These are phyloP conservation scores for Nannochloris sp. DNA, from an alignment of 139 green algal species.

Conservation along the genomic window DNA sequence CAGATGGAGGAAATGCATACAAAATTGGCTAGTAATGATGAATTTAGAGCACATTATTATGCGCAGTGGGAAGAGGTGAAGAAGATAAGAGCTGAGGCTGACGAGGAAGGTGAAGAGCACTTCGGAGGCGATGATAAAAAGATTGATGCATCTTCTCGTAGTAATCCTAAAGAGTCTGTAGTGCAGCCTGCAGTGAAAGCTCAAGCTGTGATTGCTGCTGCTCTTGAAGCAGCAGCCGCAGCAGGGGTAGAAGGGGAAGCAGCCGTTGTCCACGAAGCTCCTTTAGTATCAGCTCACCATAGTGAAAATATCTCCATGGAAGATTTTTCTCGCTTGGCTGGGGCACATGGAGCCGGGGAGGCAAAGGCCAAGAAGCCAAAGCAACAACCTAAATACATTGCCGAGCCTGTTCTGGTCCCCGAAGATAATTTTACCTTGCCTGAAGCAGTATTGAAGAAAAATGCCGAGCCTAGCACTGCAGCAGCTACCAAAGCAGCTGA, in stretches of 20 bases:
- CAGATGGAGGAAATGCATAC: slow-evolving; percentile 14
- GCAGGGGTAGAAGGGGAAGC: neutral
- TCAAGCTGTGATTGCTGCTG: slow-evolving; percentile 24
- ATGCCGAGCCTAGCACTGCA: neutral
- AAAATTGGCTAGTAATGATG: slow-evolving; percentile 6
- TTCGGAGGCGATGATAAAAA: slow-evolving; percentile 2
- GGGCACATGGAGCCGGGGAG: neutral
- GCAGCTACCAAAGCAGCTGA: slow-evolving; percentile 11
- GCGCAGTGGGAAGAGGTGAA: slow-evolving; percentile 30
- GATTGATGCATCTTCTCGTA: neutral
- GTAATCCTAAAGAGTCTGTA: no score
- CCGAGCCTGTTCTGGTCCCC: slow-evolving; percentile 5
- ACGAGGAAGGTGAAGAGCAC: neutral
- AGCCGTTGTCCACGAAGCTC: neutral
- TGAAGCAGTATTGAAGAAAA: neutral
- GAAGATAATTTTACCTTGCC: slow-evolving; percentile 17
- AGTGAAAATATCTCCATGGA: no score
- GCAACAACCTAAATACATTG: neutral
- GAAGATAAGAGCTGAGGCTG: slow-evolving; percentile 8
- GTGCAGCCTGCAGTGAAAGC: slow-evolving; percentile 22
- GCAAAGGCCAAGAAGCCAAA: neutral
- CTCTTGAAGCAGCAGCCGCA: slow-evolving; percentile 16
- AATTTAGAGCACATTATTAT: slow-evolving; percentile 24
- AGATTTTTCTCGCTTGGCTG: no score
- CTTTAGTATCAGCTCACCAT: no score